These are phyloP conservation scores for Thecaphora frezii DNA, from an alignment of 1,284 basidiomycete genomes.

Conservation along the genomic window DNA sequence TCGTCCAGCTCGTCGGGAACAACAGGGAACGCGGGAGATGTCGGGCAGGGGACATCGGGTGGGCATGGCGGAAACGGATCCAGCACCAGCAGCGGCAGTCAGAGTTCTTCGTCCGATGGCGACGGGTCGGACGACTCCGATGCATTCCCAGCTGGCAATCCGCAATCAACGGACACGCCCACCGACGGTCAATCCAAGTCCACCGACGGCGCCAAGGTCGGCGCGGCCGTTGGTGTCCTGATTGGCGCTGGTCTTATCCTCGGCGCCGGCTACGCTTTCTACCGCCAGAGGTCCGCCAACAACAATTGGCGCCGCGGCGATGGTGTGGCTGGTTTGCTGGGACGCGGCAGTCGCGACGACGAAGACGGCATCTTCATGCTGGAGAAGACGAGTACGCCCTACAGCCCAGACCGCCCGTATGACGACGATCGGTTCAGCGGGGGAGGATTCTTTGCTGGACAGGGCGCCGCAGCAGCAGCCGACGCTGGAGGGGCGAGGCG, in stretches of 20 bases:
- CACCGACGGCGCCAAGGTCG: constrained; percentile 35
- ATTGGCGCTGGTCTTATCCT: constrained; percentile 44
- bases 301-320: constrained; percentile 35
- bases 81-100: constrained; percentile 2
- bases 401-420: constrained; percentile 23
- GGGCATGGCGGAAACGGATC: constrained; percentile 2
- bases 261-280: constrained; percentile 40
- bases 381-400: constrained; percentile 28
- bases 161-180: neutral
- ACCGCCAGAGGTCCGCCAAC: constrained; percentile 25
- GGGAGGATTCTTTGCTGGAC: constrained; percentile 1
- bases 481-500: neutral
- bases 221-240: constrained; percentile 40
- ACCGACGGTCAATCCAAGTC: neutral
- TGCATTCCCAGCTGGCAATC: constrained; percentile 15
- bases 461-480: constrained; percentile 4
- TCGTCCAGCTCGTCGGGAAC: constrained; percentile 1
- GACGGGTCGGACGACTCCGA: constrained; percentile 2
- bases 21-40: too few species aligned
- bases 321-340: constrained; percentile 26
- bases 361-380: constrained; percentile 29
- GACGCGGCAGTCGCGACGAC: constrained; percentile 11
- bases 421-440: constrained; percentile 2
- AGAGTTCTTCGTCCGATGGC: neutral
- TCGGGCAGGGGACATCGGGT: neutral